These are phyloP conservation scores for Arachnomyces sp. DNA, from an alignment of 2,329 filamentous ascomycete genomes.

Conservation along the genomic window DNA sequence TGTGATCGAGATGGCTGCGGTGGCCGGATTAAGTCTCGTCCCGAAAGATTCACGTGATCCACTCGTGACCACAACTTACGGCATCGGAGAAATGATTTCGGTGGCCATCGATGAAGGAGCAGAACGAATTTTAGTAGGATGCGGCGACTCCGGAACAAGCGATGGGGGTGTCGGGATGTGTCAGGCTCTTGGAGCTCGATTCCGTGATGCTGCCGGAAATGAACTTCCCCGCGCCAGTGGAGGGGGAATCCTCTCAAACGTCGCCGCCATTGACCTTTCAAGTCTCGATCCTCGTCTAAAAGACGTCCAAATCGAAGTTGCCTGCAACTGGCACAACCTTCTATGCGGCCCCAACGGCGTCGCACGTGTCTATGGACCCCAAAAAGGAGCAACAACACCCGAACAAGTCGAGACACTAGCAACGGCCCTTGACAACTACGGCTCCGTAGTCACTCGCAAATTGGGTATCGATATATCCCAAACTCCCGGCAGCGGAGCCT, in stretches of 20 bases:
- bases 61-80: slow-evolving; percentile 44
- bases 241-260: slow-evolving; percentile 31
- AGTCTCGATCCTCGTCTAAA: slow-evolving; percentile 32
- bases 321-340: slow-evolving; percentile 47
- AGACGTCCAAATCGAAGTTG: slow-evolving; percentile 39
- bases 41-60: slow-evolving; percentile 40
- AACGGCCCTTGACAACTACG: slow-evolving; percentile 37
- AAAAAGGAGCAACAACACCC: slow-evolving; percentile 42
- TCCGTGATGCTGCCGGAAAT: slow-evolving; percentile 33
- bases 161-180: slow-evolving; percentile 50
- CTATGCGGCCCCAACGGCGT: slow-evolving; percentile 44
- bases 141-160: slow-evolving; percentile 49
- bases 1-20: slow-evolving; percentile 48
- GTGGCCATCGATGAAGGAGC: slow-evolving; percentile 42
- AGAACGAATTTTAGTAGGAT: slow-evolving; percentile 43
- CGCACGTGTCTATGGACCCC: slow-evolving; percentile 44
- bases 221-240: slow-evolving; percentile 34
- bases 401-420: slow-evolving; percentile 37
- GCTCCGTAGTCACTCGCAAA: slow-evolving; percentile 26
- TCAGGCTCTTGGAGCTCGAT: slow-evolving; percentile 43
- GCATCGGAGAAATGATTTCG: slow-evolving; percentile 44
- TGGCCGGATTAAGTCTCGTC: slow-evolving; percentile 45
- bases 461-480: slow-evolving; percentile 31
- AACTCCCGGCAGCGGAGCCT: slow-evolving; percentile 44
- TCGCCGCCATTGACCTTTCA: slow-evolving; percentile 36